Conservation (phyloP, 768 basidiomycete genomes). For the Lactarius sp. region DNA sequence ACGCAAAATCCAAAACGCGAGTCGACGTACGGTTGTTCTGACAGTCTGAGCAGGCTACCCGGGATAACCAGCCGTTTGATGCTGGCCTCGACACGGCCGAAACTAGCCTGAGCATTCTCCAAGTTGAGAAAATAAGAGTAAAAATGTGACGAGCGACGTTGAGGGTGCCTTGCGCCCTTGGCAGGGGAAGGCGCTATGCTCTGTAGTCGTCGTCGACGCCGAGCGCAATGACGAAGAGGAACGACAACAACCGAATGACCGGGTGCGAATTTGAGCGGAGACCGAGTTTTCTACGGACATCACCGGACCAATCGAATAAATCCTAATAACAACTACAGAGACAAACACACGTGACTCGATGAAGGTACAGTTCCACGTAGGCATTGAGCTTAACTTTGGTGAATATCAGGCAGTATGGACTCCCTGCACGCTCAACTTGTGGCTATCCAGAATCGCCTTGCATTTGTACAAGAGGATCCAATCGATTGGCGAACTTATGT, state of each 20-base stretch:
- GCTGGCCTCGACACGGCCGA: conserved; percentile 51
- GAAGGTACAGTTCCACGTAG: neutral
- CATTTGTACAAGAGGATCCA: conserved; percentile 66
- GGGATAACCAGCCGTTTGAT: conserved; percentile 66
- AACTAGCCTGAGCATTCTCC: conserved; percentile 63
- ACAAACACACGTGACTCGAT: neutral
- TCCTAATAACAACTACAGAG: neutral
- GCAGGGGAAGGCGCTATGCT: conserved; percentile 6
- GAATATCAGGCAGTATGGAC: conserved; percentile 15
- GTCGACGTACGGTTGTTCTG: conserved; percentile 17
- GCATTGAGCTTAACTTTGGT: no score
- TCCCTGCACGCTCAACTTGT: conserved; percentile 19
- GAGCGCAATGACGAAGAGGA: conserved; percentile 23
- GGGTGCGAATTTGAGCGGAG: conserved; percentile 20
- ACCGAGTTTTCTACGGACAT: neutral
- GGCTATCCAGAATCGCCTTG: conserved; percentile 52
- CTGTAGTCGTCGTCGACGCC: conserved; percentile 21
- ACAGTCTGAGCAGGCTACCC: conserved; percentile 37
- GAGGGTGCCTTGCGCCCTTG: conserved; percentile 10
- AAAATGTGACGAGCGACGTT: neutral
- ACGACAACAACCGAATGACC: conserved; percentile 17
- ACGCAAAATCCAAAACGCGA: neutral
- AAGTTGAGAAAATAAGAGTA: neutral
- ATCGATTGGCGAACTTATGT: conserved; percentile 82
- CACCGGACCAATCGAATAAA: conserved; percentile 16